These are phyloP conservation scores for Magnusiomyces tetraspermus DNA, from an alignment of 1,139 yeast genomes.

Conservation along the genomic window DNA sequence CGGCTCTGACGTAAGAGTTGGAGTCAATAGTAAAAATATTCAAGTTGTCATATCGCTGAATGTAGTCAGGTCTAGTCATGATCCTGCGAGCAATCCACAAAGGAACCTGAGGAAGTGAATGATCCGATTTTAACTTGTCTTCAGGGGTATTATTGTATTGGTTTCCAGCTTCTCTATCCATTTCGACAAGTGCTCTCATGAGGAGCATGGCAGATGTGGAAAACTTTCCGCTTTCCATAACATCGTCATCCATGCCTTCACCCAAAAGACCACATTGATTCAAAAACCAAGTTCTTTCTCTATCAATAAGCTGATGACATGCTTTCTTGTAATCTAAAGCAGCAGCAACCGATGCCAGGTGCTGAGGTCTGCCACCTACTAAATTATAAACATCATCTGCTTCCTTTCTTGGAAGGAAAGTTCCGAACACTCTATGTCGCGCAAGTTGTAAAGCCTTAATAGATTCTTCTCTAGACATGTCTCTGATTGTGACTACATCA, in stretches of 20 bases:
- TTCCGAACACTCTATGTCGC: slow-evolving; percentile 42
- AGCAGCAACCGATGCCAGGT: slow-evolving; percentile 63
- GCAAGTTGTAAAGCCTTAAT: slow-evolving; percentile 47
- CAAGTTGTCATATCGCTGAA: slow-evolving; percentile 62
- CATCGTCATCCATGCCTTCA: slow-evolving; percentile 77
- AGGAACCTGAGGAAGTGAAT: slow-evolving; percentile 61
- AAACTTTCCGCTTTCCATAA: slow-evolving; percentile 77
- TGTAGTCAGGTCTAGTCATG: slow-evolving; percentile 78
- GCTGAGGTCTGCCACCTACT: slow-evolving; percentile 82
- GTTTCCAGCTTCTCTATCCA: slow-evolving; percentile 38
- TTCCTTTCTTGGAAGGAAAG: slow-evolving; percentile 31
- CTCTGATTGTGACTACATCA: slow-evolving; percentile 64
- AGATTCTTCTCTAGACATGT: slow-evolving; percentile 50
- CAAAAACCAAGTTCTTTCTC: slow-evolving; percentile 78
- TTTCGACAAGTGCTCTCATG: slow-evolving; percentile 60
- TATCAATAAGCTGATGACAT: slow-evolving; percentile 61
- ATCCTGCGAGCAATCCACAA: slow-evolving; percentile 77
- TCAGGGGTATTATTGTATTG: slow-evolving; percentile 20
- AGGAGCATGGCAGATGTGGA: slow-evolving; percentile 68
- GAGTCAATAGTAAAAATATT: slow-evolving; percentile 75
- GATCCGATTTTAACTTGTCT: slow-evolving; percentile 33
- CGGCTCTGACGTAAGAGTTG: slow-evolving; percentile 61
- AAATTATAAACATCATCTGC: slow-evolving; percentile 56
- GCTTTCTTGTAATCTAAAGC: slow-evolving; percentile 54
- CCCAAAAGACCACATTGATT: slow-evolving; percentile 77